Evolutionary conservation across 306 rosid species (phyloP), one percentile per base, ranked within the genome.

Genomic region (Oxytropis ochrocephala): DNA sequence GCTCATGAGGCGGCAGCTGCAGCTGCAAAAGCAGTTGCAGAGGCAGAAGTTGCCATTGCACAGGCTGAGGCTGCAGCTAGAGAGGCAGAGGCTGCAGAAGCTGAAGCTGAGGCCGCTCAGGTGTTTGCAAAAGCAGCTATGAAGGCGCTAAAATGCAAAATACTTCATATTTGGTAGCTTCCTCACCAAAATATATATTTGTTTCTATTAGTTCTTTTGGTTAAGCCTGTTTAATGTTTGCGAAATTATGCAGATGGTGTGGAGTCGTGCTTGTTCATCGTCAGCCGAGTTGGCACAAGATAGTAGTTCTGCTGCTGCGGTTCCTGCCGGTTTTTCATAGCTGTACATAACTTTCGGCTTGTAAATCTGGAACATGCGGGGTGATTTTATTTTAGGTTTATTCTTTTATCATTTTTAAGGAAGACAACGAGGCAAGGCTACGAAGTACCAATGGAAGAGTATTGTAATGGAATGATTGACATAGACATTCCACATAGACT

Each of bases 101-200:
- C 93, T 44, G 96, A 92, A 79, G 98, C 98, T n/a, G 96, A 92
- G 75, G 92, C 98, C 51, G 93, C 98, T 55, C 87, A 81, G 77
- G 87, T 86, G 76, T 90, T 92, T 82, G 96, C 96, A 42, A 81
- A 86, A 82, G 96, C 96, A 68, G 93, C 96, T 49, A 81, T 83
- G 89, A 92, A 80, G 76, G 98, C 93, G 3, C 79, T 92, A 69
- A 86, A 88, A 76, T 75, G 87, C 86, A 88, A 84, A 76, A 83
- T 79, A 30, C 83, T 85, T 72, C 87, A 63, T 59, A 18, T 72
- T 64, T 73, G 87, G 89, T 87, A 87, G 82, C 65, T 52, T 62
- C 55, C 62, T 60, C 46, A 32, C 76, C 77, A 8, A 49, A 70
- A 63, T 46, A 48, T 24, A 50, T 67, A 57, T 13, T 64, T 27